Evolutionary conservation across 2,329 filamentous ascomycete species (phyloP).

Genomic region (Hysterium pulicare): DNA sequence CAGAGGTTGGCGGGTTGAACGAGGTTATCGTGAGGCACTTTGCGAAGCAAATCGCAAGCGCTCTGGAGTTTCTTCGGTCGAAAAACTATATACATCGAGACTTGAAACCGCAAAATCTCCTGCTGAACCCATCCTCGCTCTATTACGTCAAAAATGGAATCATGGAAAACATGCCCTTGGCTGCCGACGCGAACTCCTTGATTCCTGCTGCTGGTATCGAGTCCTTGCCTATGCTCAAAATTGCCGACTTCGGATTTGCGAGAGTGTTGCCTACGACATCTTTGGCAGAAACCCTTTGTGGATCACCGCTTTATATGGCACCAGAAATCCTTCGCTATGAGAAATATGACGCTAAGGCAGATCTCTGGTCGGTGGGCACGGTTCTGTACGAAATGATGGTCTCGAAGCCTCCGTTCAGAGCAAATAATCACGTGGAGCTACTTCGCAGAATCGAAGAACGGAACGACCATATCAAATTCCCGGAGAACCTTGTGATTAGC

Average conservation of each 20-base stretch:
- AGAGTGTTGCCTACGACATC: constrained; percentile 86
- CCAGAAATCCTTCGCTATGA: constrained; percentile 96
- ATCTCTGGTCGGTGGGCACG: constrained; percentile 96
- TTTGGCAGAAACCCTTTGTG: constrained; percentile 91
- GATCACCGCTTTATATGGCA: constrained; percentile 97
- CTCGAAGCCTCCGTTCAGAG: constrained; percentile 85
- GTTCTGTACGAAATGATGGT: constrained; percentile 95
- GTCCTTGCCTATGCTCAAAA: constrained; percentile 91
- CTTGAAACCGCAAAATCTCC: constrained; percentile 93
- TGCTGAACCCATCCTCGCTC: constrained; percentile 76
- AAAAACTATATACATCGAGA: constrained; percentile 93
- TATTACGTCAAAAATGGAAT: constrained; percentile 56
- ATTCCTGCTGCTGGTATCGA: constrained; percentile 76
- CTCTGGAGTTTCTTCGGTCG: constrained; percentile 80
- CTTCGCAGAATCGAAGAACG: constrained; percentile 86
- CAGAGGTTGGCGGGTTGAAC: constrained; percentile 78
- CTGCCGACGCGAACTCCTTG: constrained; percentile 76
- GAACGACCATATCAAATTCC: constrained; percentile 82
- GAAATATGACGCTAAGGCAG: constrained; percentile 94
- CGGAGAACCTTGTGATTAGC: constrained; percentile 67
- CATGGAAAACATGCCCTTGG: constrained; percentile 62
- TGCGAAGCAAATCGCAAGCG: constrained; percentile 88
- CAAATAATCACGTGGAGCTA: constrained; percentile 90
- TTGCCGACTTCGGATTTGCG: constrained; percentile 98
- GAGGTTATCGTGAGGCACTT: constrained; percentile 98